Evolutionary conservation across 139 green algal genomes (phyloP), one percentile per base, ranked within the genome.

Genomic region (Zygnema cylindricum): DNA sequence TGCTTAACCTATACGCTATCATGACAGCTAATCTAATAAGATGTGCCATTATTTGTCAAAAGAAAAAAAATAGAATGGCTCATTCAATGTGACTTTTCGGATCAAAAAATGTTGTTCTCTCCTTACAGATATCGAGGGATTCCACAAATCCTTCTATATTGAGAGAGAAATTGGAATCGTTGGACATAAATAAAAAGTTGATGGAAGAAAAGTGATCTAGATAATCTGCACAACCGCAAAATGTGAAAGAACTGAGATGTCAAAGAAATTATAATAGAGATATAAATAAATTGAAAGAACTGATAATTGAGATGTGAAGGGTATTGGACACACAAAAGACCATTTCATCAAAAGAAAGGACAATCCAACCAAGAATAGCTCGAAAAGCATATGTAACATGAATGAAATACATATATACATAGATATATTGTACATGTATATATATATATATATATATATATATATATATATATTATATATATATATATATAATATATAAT

Each of bases 141-240:
- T 84, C 77, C 2, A 84, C 30, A 54, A n/a, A 84, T 2, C 77
- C 77, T 41, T 84, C 77, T 32, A 84, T 43, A 35, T 25, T 84
- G 30, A 49, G 2, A 38, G 2, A 16, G 77, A 84, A 84, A 39
- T 55, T 2, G 77, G 77, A 25, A 33, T 84, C 77, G 35, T 54
- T 49, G 77, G 41, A 71, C 2, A 54, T 2, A 33, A 84, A 84
- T 21, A 32, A 33, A 2, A 39, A 84, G 3, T 84, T 49, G n/a
- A 84, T 84, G 3, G 71, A 33, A 21, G 35, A 69, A 35, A 23
- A 36, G 30, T 84, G 77, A 33, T 84, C 77, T 33, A 84, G 7
- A 54, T 32, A 84, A 41, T 84, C 77, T 84, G 33, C 22, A 21
- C 73, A 81, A 35, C 42, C 36, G 43, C 16, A 81, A 16, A 81